Conservation (phyloP, 371 early-diverging fungal genomes). For the Actinomucor elegans region DNA sequence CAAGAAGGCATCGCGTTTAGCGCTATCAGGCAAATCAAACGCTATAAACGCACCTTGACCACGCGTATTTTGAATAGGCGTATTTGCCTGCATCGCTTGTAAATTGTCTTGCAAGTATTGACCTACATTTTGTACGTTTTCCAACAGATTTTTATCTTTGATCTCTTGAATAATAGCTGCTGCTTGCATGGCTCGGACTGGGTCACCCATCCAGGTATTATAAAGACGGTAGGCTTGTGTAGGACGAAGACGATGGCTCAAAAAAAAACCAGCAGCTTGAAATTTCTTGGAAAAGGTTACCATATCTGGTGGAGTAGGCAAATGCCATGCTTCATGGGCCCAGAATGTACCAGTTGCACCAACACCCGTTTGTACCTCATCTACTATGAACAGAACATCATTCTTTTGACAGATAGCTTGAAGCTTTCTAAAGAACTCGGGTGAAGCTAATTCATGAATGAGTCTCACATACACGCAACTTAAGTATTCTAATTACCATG, state of each 20-base stretch:
- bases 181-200: slow-evolving; percentile 68
- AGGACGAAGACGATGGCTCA: slow-evolving; percentile 55
- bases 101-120: slow-evolving; percentile 54
- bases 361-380: slow-evolving; percentile 86
- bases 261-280: slow-evolving; percentile 76
- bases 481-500: too few relatives aligned
- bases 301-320: slow-evolving; percentile 70
- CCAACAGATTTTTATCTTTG: slow-evolving; percentile 48
- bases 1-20: slow-evolving; percentile 55
- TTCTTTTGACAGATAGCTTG: slow-evolving; percentile 63
- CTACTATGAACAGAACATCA: slow-evolving; percentile 76
- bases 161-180: slow-evolving; percentile 65
- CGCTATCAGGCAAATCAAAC: slow-evolving; percentile 60
- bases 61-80: slow-evolving; percentile 47
- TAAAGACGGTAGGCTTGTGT: slow-evolving; percentile 67
- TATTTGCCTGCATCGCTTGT: slow-evolving; percentile 28
- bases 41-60: slow-evolving; percentile 73
- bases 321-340: slow-evolving; percentile 75
- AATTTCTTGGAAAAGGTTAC: slow-evolving; percentile 81
- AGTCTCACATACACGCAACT: too few relatives aligned
- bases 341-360: slow-evolving; percentile 83
- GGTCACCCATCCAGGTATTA: slow-evolving; percentile 80
- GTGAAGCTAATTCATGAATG: slow-evolving; percentile 49
- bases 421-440: slow-evolving; percentile 64
- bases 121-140: slow-evolving; percentile 59